phyloP scores from a whole-genome alignment of 2,329 filamentous ascomycete species.

The Pyricularia grisea region DNA sequence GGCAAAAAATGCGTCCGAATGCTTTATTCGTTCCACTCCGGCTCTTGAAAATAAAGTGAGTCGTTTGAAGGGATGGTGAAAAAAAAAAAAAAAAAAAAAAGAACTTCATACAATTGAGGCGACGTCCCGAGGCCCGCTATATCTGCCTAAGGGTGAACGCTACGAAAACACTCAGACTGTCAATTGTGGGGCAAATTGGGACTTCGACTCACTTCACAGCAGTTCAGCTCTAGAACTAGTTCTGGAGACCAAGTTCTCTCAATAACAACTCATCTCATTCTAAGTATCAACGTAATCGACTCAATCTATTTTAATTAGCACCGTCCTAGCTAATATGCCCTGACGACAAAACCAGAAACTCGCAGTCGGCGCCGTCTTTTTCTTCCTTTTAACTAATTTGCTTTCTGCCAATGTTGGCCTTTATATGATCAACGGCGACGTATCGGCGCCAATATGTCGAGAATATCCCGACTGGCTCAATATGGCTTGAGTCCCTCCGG shows the following conservation, averaged over 20 bases:
- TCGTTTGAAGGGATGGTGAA: background rate
- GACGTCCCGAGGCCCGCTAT: background rate
- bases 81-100: no score
- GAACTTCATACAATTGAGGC: background rate
- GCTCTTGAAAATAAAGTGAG: background rate
- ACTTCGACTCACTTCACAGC: background rate
- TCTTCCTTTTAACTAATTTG: background rate
- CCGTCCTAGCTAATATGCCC: background rate
- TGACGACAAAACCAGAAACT: background rate
- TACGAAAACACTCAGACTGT: background rate
- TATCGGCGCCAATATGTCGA: background rate
- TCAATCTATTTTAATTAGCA: background rate
- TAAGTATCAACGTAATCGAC: background rate
- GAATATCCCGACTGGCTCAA: background rate
- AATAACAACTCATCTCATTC: background rate
- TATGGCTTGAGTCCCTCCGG: background rate
- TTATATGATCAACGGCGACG: background rate
- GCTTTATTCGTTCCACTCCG: background rate
- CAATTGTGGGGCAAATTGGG: conserved; percentile 1
- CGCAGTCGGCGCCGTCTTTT: background rate
- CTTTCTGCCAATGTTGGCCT: background rate
- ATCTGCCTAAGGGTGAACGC: background rate
- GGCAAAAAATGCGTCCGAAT: background rate
- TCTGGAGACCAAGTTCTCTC: background rate
- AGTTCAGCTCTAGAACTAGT: background rate